These are phyloP conservation scores for Dactylellina cionopaga DNA, from an alignment of 2,329 filamentous ascomycete species.

Conservation along the genomic window DNA sequence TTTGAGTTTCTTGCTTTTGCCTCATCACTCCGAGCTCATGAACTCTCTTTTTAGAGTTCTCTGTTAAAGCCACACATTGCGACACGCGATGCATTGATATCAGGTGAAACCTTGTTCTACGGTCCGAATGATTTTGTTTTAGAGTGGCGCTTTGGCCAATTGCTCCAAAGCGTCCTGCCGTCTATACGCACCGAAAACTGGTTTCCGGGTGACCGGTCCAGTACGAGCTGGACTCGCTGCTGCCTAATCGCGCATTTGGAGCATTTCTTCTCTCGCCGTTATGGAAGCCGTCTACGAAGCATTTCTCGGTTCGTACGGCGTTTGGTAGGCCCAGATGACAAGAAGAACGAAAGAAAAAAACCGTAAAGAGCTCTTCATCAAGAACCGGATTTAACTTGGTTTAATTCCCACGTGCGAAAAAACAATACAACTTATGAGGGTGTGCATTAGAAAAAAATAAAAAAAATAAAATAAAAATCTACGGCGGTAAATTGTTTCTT, in stretches of 20 bases:
- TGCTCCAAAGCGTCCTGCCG: not conserved
- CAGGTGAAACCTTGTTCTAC: conserved; percentile 35
- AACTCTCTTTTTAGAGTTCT: conserved; percentile 45
- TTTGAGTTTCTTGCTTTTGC: conserved; percentile 51
- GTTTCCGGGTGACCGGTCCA: not conserved
- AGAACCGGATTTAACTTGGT: conserved; percentile 35
- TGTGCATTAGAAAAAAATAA: conserved; percentile 11
- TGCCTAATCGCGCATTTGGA: conserved; percentile 25
- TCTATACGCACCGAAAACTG: not conserved
- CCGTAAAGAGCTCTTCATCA: conserved; percentile 34
- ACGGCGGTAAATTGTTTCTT: too few relatives aligned
- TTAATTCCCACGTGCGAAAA: conserved; percentile 39
- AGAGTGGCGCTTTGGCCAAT: conserved; percentile 9
- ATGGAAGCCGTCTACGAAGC: conserved; percentile 32
- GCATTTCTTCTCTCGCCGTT: not conserved
- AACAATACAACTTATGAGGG: conserved; percentile 5
- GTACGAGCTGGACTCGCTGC: conserved; percentile 32
- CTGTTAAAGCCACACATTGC: conserved; percentile 49
- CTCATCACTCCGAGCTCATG: conserved; percentile 34
- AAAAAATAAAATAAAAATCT: conserved; percentile 14
- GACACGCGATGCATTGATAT: conserved; percentile 15
- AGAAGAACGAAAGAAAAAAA: conserved; percentile 9
- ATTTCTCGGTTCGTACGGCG: conserved; percentile 37
- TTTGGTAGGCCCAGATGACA: conserved; percentile 21
- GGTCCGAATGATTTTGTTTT: conserved; percentile 19